A percentile compares a stretch with the other conserved stretches of the same genome.
Conservation (phyloP, 371 early-diverging fungal species). For the Mortierella sp. region DNA sequence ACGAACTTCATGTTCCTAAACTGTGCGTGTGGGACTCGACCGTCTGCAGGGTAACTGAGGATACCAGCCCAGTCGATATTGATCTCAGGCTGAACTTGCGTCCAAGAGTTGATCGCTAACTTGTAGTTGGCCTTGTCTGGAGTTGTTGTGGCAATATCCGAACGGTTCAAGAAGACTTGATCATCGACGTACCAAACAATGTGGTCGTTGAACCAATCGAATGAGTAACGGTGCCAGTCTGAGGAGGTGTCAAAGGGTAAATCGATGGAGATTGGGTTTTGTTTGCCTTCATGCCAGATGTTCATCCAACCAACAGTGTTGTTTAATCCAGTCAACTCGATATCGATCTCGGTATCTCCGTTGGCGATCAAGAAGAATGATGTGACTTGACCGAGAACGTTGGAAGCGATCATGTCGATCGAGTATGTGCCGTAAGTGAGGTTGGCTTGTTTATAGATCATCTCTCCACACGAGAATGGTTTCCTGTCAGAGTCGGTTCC, state of each 20-base stretch:
- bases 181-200: slow-evolving; percentile 47
- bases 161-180: slow-evolving; percentile 36
- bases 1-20: slow-evolving; percentile 36
- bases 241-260: slow-evolving; percentile 33
- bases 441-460: slow-evolving; percentile 24
- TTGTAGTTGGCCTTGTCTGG: slow-evolving; percentile 39
- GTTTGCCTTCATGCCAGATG: slow-evolving; percentile 31
- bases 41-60: slow-evolving; percentile 39
- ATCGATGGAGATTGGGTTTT: slow-evolving; percentile 43
- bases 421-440: slow-evolving; percentile 47
- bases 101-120: slow-evolving; percentile 51
- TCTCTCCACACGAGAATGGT: slow-evolving; percentile 49
- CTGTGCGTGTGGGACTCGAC: slow-evolving; percentile 21
- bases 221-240: slow-evolving; percentile 44
- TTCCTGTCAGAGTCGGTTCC: slow-evolving; percentile 45
- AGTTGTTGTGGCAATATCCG: slow-evolving; percentile 30
- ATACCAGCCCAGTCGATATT: slow-evolving; percentile 51
- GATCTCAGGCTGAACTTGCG: slow-evolving; percentile 45
- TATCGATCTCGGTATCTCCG: slow-evolving; percentile 47
- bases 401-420: slow-evolving; percentile 50
- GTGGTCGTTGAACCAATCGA: slow-evolving; percentile 35
- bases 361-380: slow-evolving; percentile 52
- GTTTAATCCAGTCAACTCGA: slow-evolving; percentile 51
- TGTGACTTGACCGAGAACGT: slow-evolving; percentile 44
- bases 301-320: slow-evolving; percentile 46